Conservation (phyloP, 768 basidiomycete species). For the Leucocoprinus sp. region DNA sequence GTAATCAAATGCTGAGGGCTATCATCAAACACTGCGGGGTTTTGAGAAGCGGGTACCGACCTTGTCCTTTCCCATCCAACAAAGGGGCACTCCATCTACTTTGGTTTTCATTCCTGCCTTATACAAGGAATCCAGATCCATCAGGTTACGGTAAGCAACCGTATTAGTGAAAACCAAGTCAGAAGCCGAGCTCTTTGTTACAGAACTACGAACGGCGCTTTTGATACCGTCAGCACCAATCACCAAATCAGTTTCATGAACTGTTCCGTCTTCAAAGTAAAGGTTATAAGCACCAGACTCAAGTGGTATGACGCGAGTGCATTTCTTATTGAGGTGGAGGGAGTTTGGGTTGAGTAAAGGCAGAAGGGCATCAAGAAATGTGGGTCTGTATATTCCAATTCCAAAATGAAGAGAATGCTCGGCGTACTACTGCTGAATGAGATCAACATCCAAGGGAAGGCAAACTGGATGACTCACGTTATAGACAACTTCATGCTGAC, state of each 20-base stretch:
- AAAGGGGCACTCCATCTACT: too few species aligned
- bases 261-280: constrained; percentile 42
- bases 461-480: constrained; percentile 29
- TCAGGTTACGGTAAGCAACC: too few species aligned
- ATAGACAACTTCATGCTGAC: constrained; percentile 34
- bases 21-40: too few species aligned
- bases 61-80: constrained; percentile 40
- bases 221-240: constrained; percentile 50
- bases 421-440: too few species aligned
- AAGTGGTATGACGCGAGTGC: constrained; percentile 25
- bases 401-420: too few species aligned
- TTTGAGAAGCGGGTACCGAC: too few species aligned
- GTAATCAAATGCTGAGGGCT: constrained; percentile 43
- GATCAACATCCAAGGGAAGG: not conserved
- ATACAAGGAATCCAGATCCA: too few species aligned
- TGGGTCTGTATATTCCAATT: too few species aligned
- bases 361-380: constrained; percentile 41
- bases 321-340: constrained; percentile 45
- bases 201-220: constrained; percentile 33
- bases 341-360: constrained; percentile 31
- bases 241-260: constrained; percentile 34
- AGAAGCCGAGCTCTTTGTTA: constrained; percentile 21
- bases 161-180: too few species aligned
- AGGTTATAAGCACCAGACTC: constrained; percentile 25
- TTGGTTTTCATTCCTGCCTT: too few species aligned